Evolutionary conservation across 257 asterid genomes (phyloP).

Genomic region (Nicotiana obtusifolia): DNA sequence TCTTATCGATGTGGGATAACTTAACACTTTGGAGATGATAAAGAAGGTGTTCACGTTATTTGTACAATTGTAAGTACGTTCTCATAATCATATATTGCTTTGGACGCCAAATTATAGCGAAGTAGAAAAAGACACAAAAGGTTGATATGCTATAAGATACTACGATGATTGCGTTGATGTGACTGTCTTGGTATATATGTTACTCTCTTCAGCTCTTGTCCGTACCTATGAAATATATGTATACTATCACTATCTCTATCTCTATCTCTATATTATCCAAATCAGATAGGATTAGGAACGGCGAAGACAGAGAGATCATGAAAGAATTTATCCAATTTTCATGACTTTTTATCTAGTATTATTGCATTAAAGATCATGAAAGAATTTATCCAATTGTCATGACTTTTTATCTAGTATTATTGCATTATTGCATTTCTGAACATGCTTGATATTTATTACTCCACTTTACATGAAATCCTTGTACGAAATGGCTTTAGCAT

Average conservation of each 20-base stretch:
- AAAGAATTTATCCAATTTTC: too few species aligned
- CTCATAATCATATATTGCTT: not conserved
- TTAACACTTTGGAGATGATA: not conserved
- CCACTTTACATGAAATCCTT: too few species aligned
- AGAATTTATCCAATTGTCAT: too few species aligned
- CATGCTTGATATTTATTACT: too few species aligned
- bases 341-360: too few species aligned
- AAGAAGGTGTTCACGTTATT: not conserved
- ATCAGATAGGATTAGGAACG: not conserved
- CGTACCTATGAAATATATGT: not conserved
- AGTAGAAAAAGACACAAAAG: not conserved
- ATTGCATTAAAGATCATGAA: not conserved
- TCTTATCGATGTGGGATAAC: too few species aligned
- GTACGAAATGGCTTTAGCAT: too few species aligned
- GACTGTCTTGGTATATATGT: not conserved
- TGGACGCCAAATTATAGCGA: not conserved
- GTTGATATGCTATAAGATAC: not conserved
- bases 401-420: too few species aligned
- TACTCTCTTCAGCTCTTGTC: not conserved
- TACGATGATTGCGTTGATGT: not conserved
- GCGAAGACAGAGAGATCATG: not conserved
- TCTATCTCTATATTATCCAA: not conserved
- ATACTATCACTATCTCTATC: not conserved
- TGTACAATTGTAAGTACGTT: not conserved
- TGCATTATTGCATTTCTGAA: too few species aligned